A percentile compares a stretch with the other conserved stretches of the same genome.
These are phyloP conservation scores for Delonix regia DNA, from an alignment of 306 rosid genomes.

Conservation along the genomic window DNA sequence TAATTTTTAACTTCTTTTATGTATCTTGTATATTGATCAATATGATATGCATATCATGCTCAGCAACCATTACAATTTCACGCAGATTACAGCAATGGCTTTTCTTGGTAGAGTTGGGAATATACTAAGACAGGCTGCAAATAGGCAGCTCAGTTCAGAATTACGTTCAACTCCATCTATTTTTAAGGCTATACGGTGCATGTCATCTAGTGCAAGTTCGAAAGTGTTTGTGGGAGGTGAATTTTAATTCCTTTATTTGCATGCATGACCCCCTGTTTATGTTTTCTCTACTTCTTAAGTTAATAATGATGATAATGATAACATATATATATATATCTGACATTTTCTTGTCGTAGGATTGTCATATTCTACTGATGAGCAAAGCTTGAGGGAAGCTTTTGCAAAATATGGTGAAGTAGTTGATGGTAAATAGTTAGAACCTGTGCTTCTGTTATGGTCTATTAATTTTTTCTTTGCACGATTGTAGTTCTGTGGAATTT, in stretches of 20 bases:
- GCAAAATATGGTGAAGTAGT: slow-evolving; percentile 72
- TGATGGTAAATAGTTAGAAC: slow-evolving; percentile 60
- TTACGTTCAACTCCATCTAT: slow-evolving; percentile 51
- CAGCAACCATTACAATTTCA: background rate
- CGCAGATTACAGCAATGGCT: slow-evolving; percentile 67
- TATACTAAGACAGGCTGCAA: slow-evolving; percentile 57
- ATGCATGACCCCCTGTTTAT: background rate
- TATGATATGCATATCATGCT: background rate
- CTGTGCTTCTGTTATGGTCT: background rate
- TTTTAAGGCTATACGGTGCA: slow-evolving; percentile 68
- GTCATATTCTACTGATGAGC: slow-evolving; percentile 72
- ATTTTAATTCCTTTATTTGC: slow-evolving; percentile 18
- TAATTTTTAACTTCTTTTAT: slow-evolving; percentile 3
- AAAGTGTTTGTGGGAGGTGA: slow-evolving; percentile 88
- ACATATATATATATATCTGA: background rate
- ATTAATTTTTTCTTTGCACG: background rate
- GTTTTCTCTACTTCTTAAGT: background rate
- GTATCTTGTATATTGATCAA: background rate
- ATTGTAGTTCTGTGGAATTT: background rate
- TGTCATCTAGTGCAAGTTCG: slow-evolving; percentile 60
- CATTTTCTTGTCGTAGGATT: slow-evolving; percentile 54
- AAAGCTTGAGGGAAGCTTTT: slow-evolving; percentile 70
- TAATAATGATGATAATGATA: slow-evolving; percentile 2
- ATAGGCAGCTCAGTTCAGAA: slow-evolving; percentile 52
- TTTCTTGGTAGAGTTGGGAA: slow-evolving; percentile 80